Conservation (phyloP, 441 rosid genomes). For the Mallotus repandus region DNA sequence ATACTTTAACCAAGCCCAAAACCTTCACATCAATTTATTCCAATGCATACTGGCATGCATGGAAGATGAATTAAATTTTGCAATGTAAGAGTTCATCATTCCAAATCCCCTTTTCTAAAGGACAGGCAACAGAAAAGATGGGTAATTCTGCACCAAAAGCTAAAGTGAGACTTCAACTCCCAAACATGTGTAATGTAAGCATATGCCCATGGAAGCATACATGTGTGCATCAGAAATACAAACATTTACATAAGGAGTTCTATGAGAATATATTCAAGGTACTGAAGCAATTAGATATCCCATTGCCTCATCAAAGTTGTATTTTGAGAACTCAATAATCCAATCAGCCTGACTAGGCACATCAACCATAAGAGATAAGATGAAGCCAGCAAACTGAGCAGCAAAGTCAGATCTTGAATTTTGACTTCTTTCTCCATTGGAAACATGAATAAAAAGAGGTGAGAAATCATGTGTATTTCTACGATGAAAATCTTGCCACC, state of each 20-base stretch:
- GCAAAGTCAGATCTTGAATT: conserved; percentile 65
- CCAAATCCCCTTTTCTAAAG: background rate
- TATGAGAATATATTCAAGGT: conserved; percentile 78
- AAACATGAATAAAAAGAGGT: conserved; percentile 59
- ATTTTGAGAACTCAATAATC: conserved; percentile 70
- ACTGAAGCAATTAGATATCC: conserved; percentile 81
- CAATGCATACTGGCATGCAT: conserved; percentile 35
- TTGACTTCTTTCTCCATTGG: conserved; percentile 33
- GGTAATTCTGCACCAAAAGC: background rate
- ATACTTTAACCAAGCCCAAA: conserved; percentile 70
- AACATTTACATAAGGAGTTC: conserved; percentile 44
- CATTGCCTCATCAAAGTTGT: conserved; percentile 66
- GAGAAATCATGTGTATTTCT: conserved; percentile 59
- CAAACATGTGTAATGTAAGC: background rate
- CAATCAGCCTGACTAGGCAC: conserved; percentile 86
- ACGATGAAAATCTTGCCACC: conserved; percentile 99
- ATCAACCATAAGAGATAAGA: conserved; percentile 76
- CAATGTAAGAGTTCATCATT: conserved; percentile 6
- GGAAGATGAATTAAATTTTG: conserved; percentile 22
- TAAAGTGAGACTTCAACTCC: conserved; percentile 8
- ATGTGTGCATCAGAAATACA: conserved; percentile 13
- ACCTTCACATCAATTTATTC: conserved; percentile 33
- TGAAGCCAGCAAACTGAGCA: conserved; percentile 89
- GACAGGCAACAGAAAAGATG: background rate
- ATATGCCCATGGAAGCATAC: background rate